These are phyloP conservation scores for Yamadazyma diospyri DNA, from an alignment of 1,139 yeast genomes.

Conservation along the genomic window DNA sequence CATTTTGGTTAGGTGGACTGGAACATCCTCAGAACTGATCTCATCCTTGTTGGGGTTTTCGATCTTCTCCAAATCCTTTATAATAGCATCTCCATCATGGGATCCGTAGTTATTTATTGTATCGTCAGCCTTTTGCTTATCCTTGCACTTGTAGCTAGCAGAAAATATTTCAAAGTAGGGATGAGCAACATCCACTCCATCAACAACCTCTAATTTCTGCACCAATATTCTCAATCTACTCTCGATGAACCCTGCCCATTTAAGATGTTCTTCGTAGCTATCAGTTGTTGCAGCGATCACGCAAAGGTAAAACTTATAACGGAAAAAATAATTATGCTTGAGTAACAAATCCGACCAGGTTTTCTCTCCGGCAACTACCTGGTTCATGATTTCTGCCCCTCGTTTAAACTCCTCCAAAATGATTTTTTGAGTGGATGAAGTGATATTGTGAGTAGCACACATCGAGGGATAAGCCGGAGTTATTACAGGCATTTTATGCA, in stretches of 20 bases:
- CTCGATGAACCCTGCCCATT: conserved; percentile 92
- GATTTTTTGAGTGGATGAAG: conserved; percentile 79
- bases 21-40: conserved; percentile 12
- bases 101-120: conserved; percentile 49
- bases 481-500: conserved; percentile 96
- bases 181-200: conserved; percentile 79
- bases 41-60: conserved; percentile 10
- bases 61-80: conserved; percentile 12
- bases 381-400: conserved; percentile 68
- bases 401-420: conserved; percentile 72
- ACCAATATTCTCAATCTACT: conserved; percentile 79
- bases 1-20: conserved; percentile 66
- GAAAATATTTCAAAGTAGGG: conserved; percentile 50
- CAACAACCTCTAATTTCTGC: conserved; percentile 71
- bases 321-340: conserved; percentile 77
- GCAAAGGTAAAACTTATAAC: conserved; percentile 82
- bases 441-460: conserved; percentile 98
- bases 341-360: conserved; percentile 73
- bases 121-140: conserved; percentile 50
- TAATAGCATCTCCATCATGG: conserved; percentile 33
- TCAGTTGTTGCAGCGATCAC: conserved; percentile 75
- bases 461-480: conserved; percentile 99
- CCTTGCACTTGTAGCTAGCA: conserved; percentile 27
- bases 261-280: conserved; percentile 63
- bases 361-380: conserved; percentile 61